Base-by-base conservation (phyloP, 345 rosid genomes). In the Durio zibethinus region DNA sequence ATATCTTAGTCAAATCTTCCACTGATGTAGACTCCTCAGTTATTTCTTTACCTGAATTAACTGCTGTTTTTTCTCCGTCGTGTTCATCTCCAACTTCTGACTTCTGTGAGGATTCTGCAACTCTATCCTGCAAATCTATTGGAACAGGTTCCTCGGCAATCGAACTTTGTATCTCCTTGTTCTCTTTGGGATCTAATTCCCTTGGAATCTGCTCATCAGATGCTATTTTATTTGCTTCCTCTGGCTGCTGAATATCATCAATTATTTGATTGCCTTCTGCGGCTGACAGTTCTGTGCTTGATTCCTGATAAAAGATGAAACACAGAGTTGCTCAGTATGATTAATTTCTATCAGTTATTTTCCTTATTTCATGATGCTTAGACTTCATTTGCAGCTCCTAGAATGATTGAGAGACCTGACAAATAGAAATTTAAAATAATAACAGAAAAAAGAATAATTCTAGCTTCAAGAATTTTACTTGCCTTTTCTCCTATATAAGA, bases 301-400 rank as follows among this genome's bases (percentile, higher is more conserved):
- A 52, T 52, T 78, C 86, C 92, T 88, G 82, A 74, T 35, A 83
- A 62, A 76, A 78, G 27, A 79, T 54, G 45, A 64, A 72, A 80
- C 21, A 25, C 43, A 52, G 74, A 76, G 76, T 42, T 71, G 59
- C 47, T 77, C 25, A 75, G 15, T 62, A 43, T 63, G 25, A 38
- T 15, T 60, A 29, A n/a, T 23, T 79, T 47, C 36, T 0, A 53
- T 45, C 16, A 8, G 36, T 36, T 33, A 48, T 20, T 29, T 16
- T 35, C 35, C 47, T 64, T 42, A 23, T 43, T 36, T 5, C 43
- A 23, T 47, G 27, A 38, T 7, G 36, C 45, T 78, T 60, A 61
- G 56, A 50, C 40, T n/a, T n/a, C n/a, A n/a, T n/a, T n/a, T n/a
- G n/a, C n/a, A n/a, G n/a, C n/a, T n/a, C n/a, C n/a, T n/a, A n/a